These are phyloP conservation scores for Calonectria fujianensis DNA, from an alignment of 2,329 filamentous ascomycete genomes.

Conservation along the genomic window DNA sequence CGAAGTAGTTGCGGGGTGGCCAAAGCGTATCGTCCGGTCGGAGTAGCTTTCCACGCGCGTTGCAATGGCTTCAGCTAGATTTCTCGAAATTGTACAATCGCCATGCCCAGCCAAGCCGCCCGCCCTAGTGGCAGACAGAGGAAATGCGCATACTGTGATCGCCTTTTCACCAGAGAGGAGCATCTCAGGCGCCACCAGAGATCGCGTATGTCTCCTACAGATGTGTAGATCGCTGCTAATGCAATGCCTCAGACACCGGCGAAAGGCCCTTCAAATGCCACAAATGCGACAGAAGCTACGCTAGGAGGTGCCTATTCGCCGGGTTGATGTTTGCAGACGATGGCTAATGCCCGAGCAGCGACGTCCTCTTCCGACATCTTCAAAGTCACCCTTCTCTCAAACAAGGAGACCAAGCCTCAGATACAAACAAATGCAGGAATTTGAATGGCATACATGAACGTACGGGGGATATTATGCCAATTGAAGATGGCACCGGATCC, in stretches of 20 bases:
- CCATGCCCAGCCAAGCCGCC: neutral
- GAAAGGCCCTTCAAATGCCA: conserved; percentile 6
- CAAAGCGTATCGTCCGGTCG: neutral
- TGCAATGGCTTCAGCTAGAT: neutral
- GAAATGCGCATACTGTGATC: conserved; percentile 17
- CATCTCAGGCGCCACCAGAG: conserved; percentile 8
- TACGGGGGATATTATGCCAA: no score
- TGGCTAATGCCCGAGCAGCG: neutral
- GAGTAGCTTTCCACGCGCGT: neutral
- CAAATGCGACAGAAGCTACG: conserved; percentile 1
- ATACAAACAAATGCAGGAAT: neutral
- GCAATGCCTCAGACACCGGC: neutral
- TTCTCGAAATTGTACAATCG: neutral
- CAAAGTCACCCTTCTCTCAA: neutral
- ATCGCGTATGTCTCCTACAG: neutral
- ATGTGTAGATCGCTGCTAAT: neutral
- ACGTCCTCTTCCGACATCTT: conserved; percentile 10
- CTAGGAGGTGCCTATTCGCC: neutral
- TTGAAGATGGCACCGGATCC: neutral
- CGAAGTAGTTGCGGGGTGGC: neutral
- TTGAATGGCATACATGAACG: neutral
- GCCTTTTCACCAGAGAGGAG: conserved; percentile 8
- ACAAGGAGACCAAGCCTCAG: neutral
- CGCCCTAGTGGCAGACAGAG: neutral
- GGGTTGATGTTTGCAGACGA: neutral